Evolutionary conservation across 2,329 filamentous ascomycete genomes (phyloP).

Genomic region (Ilyonectria robusta): DNA sequence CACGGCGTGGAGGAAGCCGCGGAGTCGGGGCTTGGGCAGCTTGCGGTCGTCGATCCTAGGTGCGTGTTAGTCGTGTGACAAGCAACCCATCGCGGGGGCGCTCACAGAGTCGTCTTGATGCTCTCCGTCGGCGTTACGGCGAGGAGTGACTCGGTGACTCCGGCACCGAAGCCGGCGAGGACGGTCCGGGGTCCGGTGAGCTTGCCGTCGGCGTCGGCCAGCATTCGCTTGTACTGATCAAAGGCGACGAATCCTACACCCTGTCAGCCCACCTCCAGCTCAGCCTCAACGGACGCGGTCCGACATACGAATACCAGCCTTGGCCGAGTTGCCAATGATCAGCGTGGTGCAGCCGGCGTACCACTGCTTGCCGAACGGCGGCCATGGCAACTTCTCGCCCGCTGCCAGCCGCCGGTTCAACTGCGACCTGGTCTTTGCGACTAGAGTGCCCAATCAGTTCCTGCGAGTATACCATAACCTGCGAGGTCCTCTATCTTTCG

Average conservation of each 20-base stretch:
- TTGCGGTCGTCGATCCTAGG: conserved; percentile 95
- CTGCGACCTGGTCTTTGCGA: conserved; percentile 95
- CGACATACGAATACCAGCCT: conserved; percentile 89
- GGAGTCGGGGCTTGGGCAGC: conserved; percentile 85
- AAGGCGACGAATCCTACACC: conserved; percentile 84
- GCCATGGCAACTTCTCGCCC: conserved; percentile 92
- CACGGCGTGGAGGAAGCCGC: conserved; percentile 92
- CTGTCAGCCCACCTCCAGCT: conserved; percentile 26
- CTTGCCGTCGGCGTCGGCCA: conserved; percentile 87
- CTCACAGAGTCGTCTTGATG: conserved; percentile 93
- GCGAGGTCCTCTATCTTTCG: conserved; percentile 7
- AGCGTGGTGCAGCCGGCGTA: conserved; percentile 98
- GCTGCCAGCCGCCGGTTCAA: conserved; percentile 88
- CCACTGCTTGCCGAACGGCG: conserved; percentile 93
- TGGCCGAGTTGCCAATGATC: conserved; percentile 96
- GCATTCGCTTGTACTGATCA: conserved; percentile 89
- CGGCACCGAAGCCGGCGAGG: conserved; percentile 93
- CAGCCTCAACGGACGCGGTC: not conserved
- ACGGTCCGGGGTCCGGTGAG: conserved; percentile 93
- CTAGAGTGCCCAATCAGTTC: conserved; percentile 57
- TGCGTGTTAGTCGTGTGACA: conserved; percentile 8
- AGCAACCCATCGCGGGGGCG: not conserved
- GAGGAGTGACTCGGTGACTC: conserved; percentile 91
- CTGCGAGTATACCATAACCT: not conserved
- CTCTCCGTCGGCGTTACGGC: conserved; percentile 98